Conservation (phyloP, 441 rosid genomes). For the Oxalis stricta region DNA sequence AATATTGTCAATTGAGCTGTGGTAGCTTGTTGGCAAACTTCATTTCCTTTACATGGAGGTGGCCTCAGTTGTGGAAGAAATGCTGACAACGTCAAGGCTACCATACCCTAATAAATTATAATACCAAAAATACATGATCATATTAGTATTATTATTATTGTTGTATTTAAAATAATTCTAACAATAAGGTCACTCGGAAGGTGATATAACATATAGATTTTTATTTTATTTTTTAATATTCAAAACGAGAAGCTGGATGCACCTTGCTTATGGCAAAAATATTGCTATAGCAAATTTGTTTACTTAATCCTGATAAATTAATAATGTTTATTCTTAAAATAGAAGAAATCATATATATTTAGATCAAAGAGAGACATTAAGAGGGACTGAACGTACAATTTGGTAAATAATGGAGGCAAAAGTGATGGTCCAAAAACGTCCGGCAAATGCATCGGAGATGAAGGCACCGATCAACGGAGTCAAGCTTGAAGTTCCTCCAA, state of each 20-base stretch:
- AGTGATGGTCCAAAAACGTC: slow-evolving; percentile 78
- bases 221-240: too few species aligned
- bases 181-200: neutral
- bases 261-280: too few species aligned
- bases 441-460: slow-evolving; percentile 60
- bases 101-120: slow-evolving; percentile 51
- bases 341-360: too few species aligned
- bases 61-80: slow-evolving; percentile 53
- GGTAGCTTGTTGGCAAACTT: slow-evolving; percentile 50
- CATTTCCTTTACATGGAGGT: slow-evolving; percentile 46
- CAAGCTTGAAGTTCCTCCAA: slow-evolving; percentile 68
- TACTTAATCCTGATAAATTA: too few species aligned
- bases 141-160: too few species aligned
- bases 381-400: slow-evolving; percentile 24
- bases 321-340: neutral
- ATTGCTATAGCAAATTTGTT: too few species aligned
- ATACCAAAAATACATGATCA: too few species aligned
- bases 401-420: slow-evolving; percentile 65
- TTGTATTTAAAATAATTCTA: too few species aligned
- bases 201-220: too few species aligned
- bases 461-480: slow-evolving; percentile 92
- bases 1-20: slow-evolving; percentile 48
- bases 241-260: too few species aligned
- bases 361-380: neutral
- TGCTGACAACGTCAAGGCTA: slow-evolving; percentile 48